phyloP scores from a whole-genome alignment of 1,139 yeast species.

The Pneumocystis murina region DNA sequence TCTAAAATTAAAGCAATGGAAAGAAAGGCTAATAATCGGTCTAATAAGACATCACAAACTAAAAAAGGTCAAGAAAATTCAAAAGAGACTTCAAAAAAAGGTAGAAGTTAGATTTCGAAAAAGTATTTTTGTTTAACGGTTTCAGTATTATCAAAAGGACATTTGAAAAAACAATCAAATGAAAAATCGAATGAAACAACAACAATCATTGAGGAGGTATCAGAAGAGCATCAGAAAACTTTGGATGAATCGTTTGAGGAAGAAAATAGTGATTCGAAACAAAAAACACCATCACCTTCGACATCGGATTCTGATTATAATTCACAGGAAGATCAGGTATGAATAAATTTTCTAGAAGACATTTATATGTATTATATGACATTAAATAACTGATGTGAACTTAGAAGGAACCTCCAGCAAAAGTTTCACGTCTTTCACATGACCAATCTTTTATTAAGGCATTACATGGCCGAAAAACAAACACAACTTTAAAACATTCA shows the following conservation, averaged over 20 bases:
- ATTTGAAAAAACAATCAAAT: no score
- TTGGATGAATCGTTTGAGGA: neutral
- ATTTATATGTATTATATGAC: no score
- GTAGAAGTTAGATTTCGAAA: no score
- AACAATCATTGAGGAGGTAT: no score
- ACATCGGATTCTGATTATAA: neutral
- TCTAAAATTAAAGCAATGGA: constrained; percentile 10
- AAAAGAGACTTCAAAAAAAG: no score
- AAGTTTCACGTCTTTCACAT: neutral
- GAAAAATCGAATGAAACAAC: no score
- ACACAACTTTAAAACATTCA: neutral
- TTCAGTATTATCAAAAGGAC: no score
- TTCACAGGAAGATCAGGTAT: neutral
- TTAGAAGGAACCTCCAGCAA: neutral
- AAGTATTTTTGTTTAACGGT: no score
- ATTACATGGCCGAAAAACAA: constrained; percentile 7
- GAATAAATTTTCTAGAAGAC: neutral
- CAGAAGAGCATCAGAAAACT: no score
- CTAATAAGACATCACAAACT: neutral
- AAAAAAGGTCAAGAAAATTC: neutral
- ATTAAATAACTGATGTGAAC: neutral
- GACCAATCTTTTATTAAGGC: neutral
- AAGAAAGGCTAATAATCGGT: constrained; percentile 9
- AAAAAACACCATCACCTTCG: neutral
- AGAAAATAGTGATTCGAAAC: neutral